Base-by-base conservation (phyloP, 2,329 filamentous ascomycete species). In the Rutstroemia sp. region DNA sequence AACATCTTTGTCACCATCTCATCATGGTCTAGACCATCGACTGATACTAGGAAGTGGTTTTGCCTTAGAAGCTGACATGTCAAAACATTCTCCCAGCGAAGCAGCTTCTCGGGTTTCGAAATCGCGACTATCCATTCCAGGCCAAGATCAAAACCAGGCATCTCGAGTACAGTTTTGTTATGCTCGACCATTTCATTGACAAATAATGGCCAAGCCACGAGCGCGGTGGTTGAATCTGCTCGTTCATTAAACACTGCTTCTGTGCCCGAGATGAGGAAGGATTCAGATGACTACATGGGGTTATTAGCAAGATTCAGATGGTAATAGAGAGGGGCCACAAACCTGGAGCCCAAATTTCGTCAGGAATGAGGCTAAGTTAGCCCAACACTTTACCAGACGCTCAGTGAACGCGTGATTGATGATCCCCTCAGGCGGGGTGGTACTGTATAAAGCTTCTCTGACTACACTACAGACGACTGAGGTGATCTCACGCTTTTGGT, bases 61-160 rank as follows among this genome's bases (percentile, higher is more conserved):
- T 55, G 17, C 19, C 57, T 47, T 6, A 48, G 17, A 19, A 59
- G 34, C 19, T 51, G 54, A 37, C 37, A 50, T 17, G 57, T 54
- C 9, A 59, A 37, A 12, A 27, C 3, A 38, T 45, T 49, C 34
- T 58, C 79, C 60, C 78, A 79, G 5, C 67, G 70, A 14, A 81
- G 59, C 21, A 71, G 73, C 42, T 69, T 64, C 3, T 63, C 69
- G 4, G 82, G 80, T 61, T 80, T 80, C 44, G 76, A 73, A 47
- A 84, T 69, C 7, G 76, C 73, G 19, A 77, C 63, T 44, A 79
- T 62, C 76, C 82, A 83, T n/a, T 82, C 67, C 42, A 78, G 75
- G 4, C 77, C 68, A 9, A 78, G 64, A 8, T 72, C 75, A n/a
- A 63, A 61, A 25, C 45, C 37, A 50, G 64, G 53, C 54, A 65